These are phyloP conservation scores for Kodamaea sagamina DNA, from an alignment of 805 yeast genomes.

Conservation along the genomic window DNA sequence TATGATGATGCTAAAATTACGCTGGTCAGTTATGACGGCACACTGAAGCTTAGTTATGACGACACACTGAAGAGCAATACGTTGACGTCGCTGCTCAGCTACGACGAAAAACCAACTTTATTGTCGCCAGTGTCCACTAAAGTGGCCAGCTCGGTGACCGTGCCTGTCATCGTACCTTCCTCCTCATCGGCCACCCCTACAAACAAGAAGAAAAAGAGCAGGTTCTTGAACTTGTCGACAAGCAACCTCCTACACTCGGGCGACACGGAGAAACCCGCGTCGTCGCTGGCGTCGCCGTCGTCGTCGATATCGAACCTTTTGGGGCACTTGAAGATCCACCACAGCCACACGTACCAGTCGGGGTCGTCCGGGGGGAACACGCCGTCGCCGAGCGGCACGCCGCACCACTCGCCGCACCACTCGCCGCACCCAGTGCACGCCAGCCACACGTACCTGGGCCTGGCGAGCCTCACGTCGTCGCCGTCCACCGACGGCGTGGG, in stretches of 20 bases:
- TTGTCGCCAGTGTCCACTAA: no score
- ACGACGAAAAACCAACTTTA: no score
- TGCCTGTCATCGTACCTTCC: slow-evolving; percentile 4
- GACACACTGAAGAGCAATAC: no score
- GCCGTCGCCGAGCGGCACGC: slow-evolving; percentile 9
- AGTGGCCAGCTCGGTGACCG: no score
- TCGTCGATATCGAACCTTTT: slow-evolving; percentile 19
- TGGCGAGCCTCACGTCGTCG: neutral
- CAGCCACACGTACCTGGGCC: neutral
- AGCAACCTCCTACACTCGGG: neutral
- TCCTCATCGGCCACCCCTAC: slow-evolving; percentile 10
- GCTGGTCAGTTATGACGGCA: no score
- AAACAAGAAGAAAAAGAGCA: slow-evolving; percentile 12
- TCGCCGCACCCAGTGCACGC: slow-evolving; percentile 4
- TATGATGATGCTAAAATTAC: no score
- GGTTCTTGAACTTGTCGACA: slow-evolving; percentile 10
- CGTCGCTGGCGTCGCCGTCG: slow-evolving; percentile 13
- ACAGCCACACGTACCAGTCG: slow-evolving; percentile 6
- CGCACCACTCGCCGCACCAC: slow-evolving; percentile 7
- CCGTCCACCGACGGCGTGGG: neutral
- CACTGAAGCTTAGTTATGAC: no score
- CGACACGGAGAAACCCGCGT: slow-evolving; percentile 3
- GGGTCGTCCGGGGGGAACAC: slow-evolving; percentile 8
- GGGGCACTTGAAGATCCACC: slow-evolving; percentile 19
- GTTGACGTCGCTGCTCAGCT: no score